Base-by-base conservation (phyloP, 768 basidiomycete species). In the Lepiota subincarnata region DNA sequence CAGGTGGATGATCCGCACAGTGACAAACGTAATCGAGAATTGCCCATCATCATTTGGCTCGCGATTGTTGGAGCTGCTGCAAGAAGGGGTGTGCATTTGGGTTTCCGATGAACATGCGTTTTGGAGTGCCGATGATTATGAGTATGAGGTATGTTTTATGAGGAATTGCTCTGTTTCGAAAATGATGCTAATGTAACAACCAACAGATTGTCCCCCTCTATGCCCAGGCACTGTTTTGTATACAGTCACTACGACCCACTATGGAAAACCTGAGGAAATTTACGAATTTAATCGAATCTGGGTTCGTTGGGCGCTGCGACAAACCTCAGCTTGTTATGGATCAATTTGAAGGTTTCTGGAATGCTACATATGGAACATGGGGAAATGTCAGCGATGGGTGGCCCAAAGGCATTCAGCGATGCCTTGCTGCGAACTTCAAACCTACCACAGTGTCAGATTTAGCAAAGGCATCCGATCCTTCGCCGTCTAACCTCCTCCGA, bases 321-420 rank as follows among this genome's bases (percentile, higher is more conserved):
- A 82, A 79, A 50, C 75, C 78, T 2, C 59, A 58, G 0, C 62
- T 70, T 2, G 70, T 77, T 3, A 64, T 66, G 11, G 77, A 81
- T 5, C 73, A 82, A 2, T 89, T 91, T 61, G 63, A 63, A 6
- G 79, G 80, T 26, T 86, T 85, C 62, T 90, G 89, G 89, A 64
- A 72, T 13, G 59, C 69, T 1, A 71, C 73, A 2, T 87, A 75
- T 56, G 71, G 71, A 10, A 48, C 64, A 1, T 34, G 71, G 19
- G 57, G 70, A 2, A 66, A 71, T 19, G 83, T 85, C 0, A 55
- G 62, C 12, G 62, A 61, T 1, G 82, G 79, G 4, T 90, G 86
- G 85, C 77, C 84, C 0, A 67, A 70, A 24, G 67, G 55, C n/a
- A 58, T 69, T 26, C 59, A 47, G 4, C 60, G 64, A 22, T 64